phyloP scores from a whole-genome alignment of 371 early-diverging fungal genomes.

The Lichtheimia ornata region DNA sequence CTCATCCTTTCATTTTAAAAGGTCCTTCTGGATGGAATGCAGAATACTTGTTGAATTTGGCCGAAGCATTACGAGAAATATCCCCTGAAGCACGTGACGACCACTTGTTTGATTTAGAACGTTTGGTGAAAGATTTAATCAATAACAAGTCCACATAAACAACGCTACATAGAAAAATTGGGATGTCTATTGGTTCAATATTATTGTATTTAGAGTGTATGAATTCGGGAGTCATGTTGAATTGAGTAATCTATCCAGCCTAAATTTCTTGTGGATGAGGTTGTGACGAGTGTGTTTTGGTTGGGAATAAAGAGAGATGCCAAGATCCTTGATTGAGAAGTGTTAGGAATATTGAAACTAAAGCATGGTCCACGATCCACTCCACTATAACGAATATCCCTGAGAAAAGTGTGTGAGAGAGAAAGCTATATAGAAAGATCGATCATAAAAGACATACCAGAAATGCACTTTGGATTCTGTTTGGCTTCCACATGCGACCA shows the following conservation, averaged over 20 bases:
- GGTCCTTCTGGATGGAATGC: conserved; percentile 80
- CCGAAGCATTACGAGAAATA: conserved; percentile 61
- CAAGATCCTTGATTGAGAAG: conserved; percentile 14
- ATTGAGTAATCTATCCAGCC: conserved; percentile 41
- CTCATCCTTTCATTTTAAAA: conserved; percentile 11
- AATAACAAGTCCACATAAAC: not conserved
- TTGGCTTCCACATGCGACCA: conserved; percentile 36
- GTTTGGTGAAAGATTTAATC: conserved; percentile 36
- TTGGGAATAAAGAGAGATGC: conserved; percentile 29
- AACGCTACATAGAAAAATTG: too few species aligned
- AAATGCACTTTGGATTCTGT: conserved; percentile 30
- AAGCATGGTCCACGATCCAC: conserved; percentile 26
- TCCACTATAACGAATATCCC: conserved; percentile 35
- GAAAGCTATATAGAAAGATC: too few species aligned
- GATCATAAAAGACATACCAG: conserved; percentile 24
- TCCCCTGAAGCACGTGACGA: conserved; percentile 61
- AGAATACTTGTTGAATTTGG: conserved; percentile 77
- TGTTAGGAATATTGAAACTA: conserved; percentile 3
- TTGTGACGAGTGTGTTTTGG: conserved; percentile 22
- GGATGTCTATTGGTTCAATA: too few species aligned
- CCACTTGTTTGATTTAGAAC: conserved; percentile 67
- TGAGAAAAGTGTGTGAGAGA: not conserved
- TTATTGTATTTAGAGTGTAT: not conserved
- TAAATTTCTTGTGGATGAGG: conserved; percentile 25
- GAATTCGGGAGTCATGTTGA: conserved; percentile 8